phyloP scores from a whole-genome alignment of 495 filamentous ascomycete species.

The Baudoinia panamericana region DNA sequence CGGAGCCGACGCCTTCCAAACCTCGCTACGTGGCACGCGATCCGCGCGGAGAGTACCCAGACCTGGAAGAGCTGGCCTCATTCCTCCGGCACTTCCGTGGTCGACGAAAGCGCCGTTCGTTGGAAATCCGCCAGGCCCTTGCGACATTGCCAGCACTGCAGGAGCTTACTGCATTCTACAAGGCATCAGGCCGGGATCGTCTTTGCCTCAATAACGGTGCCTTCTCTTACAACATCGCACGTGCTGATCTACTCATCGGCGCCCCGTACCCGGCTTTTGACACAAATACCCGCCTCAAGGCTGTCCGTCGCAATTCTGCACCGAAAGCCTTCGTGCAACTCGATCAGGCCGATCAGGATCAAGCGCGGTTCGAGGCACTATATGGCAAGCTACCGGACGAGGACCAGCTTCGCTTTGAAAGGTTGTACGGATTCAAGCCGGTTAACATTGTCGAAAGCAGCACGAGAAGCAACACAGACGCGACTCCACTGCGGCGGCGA shows the following conservation, averaged over 20 bases:
- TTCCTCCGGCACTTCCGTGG: too few species aligned
- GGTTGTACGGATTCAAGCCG: too few species aligned
- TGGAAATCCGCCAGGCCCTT: too few species aligned
- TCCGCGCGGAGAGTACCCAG: background rate
- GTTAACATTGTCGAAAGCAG: background rate
- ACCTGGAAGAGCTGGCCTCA: background rate
- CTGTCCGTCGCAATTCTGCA: background rate
- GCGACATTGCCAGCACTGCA: too few species aligned
- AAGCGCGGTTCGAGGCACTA: background rate
- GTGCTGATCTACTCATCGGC: constrained; percentile 2
- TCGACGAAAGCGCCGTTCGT: too few species aligned
- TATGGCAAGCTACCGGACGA: background rate
- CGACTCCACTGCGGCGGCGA: too few species aligned
- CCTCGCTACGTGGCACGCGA: too few species aligned
- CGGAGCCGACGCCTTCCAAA: too few species aligned
- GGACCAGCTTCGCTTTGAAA: too few species aligned
- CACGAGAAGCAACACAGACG: too few species aligned
- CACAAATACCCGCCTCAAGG: background rate
- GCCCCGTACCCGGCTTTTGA: background rate
- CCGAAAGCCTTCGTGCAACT: background rate
- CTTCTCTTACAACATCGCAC: background rate
- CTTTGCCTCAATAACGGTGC: background rate
- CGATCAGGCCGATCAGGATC: background rate
- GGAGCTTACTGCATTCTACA: background rate
- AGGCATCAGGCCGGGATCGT: background rate